phyloP scores from a whole-genome alignment of 371 early-diverging fungal genomes.

The Mucor sp. region DNA sequence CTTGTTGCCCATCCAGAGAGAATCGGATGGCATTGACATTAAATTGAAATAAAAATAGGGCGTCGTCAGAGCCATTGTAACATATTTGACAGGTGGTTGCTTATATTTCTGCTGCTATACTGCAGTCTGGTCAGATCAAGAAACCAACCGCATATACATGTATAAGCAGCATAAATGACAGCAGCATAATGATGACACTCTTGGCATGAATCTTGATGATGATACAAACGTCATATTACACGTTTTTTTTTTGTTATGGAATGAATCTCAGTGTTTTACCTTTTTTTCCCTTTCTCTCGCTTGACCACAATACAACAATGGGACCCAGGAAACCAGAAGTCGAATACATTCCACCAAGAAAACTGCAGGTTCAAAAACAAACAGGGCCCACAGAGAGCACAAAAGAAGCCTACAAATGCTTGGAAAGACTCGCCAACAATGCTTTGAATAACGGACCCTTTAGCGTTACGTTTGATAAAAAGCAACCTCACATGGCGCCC shows the following conservation, averaged over 20 bases:
- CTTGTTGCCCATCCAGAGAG: background rate
- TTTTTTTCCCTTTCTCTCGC: background rate
- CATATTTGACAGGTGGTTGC: background rate
- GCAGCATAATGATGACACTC: no score
- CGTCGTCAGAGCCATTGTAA: background rate
- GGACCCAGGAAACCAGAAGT: conserved; percentile 43
- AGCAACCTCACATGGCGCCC: conserved; percentile 35
- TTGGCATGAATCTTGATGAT: background rate
- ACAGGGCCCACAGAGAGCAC: background rate
- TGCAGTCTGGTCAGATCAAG: background rate
- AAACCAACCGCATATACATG: no score
- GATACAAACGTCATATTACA: background rate
- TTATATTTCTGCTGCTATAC: no score
- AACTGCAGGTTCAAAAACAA: conserved; percentile 13
- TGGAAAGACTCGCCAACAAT: conserved; percentile 32
- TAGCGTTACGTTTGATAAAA: conserved; percentile 30
- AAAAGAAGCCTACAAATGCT: conserved; percentile 14
- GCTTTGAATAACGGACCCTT: conserved; percentile 42
- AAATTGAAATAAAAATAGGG: background rate
- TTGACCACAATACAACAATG: conserved; percentile 6
- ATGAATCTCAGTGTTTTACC: background rate
- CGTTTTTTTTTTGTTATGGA: background rate
- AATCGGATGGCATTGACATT: background rate
- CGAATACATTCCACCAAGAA: conserved; percentile 31
- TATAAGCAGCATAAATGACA: no score